Percentiles rank a stretch among this genome's conserved stretches.
phyloP scores from a whole-genome alignment of 1,284 basidiomycete species.

The Cystobasidium sp. region DNA sequence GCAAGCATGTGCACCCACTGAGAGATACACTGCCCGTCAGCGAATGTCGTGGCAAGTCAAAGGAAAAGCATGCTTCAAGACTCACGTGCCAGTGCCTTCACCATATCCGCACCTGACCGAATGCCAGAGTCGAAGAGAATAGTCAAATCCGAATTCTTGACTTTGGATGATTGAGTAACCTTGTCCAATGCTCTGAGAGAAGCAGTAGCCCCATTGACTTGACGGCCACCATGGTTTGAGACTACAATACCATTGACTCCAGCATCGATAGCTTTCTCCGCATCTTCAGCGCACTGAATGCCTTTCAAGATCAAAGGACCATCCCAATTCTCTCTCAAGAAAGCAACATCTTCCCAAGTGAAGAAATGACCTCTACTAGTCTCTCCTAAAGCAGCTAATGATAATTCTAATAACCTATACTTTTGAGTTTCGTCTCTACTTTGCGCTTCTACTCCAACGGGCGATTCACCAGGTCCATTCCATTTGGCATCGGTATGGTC shows the following conservation, averaged over 20 bases:
- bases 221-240: conserved; percentile 73
- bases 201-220: conserved; percentile 77
- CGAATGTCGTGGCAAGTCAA: too few relatives aligned
- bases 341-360: conserved; percentile 44
- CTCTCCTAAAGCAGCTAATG: conserved; percentile 26
- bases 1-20: conserved; percentile 37
- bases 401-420: conserved; percentile 27
- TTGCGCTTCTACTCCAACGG: conserved; percentile 36
- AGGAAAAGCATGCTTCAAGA: background rate
- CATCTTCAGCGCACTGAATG: conserved; percentile 58
- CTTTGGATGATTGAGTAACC: conserved; percentile 61
- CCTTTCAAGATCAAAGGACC: conserved; percentile 66
- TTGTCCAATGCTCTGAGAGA: conserved; percentile 70
- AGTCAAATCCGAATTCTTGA: conserved; percentile 62
- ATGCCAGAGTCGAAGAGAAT: conserved; percentile 70
- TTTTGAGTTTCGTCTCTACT: conserved; percentile 30
- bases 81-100: conserved; percentile 41
- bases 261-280: conserved; percentile 65
- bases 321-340: conserved; percentile 62
- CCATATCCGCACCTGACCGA: conserved; percentile 52
- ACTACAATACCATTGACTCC: conserved; percentile 74
- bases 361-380: conserved; percentile 39
- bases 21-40: background rate
- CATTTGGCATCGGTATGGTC: conserved; percentile 60
- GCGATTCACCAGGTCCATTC: conserved; percentile 41